phyloP scores from a whole-genome alignment of 768 basidiomycete species.

The Lentinula detonsa region DNA sequence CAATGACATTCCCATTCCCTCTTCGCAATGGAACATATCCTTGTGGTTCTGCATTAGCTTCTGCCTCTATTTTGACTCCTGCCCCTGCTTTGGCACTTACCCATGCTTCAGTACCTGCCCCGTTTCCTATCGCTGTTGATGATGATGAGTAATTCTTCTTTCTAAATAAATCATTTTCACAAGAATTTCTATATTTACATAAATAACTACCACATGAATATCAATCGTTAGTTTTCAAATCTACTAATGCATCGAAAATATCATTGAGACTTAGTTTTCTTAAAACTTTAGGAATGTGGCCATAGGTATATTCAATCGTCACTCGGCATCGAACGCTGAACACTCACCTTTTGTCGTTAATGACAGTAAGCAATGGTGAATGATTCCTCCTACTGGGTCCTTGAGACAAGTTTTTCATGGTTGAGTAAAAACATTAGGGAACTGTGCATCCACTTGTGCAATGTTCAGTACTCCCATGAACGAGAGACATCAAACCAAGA shows the following conservation, averaged over 20 bases:
- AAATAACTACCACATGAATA: no score
- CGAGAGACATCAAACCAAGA: slow-evolving; percentile 45
- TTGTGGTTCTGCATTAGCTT: no score
- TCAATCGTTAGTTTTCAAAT: no score
- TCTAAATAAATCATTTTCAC: no score
- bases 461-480: slow-evolving; percentile 60
- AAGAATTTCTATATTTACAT: no score
- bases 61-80: no score
- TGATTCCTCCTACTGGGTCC: background rate
- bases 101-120: background rate
- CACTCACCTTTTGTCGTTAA: background rate
- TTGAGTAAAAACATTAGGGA: slow-evolving; percentile 1
- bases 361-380: background rate
- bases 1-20: background rate
- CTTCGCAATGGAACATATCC: background rate
- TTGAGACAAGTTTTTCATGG: background rate
- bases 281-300: slow-evolving; percentile 30
- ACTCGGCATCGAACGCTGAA: background rate
- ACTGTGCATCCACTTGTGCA: slow-evolving; percentile 58
- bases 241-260: no score
- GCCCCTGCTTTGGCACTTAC: no score
- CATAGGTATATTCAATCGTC: slow-evolving; percentile 27
- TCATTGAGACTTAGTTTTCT: background rate
- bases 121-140: background rate
- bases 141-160: no score